Evolutionary conservation across 2,329 filamentous ascomycete species (phyloP), one percentile per base, ranked within the genome.

Genomic region (Fusarium cyanostomum): DNA sequence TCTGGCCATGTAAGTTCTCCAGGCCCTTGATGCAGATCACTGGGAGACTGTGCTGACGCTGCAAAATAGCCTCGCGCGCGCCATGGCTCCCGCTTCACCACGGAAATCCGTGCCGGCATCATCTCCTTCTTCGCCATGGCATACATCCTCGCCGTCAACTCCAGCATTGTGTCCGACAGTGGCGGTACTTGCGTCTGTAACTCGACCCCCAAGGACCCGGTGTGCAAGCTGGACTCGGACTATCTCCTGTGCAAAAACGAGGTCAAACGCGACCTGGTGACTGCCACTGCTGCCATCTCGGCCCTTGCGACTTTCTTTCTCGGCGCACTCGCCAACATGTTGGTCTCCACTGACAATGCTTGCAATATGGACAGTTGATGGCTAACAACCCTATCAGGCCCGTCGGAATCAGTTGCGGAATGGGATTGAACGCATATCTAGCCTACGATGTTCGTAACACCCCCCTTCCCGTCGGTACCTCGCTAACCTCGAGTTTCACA

Each of bases 391-490:
- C 10, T 12, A 38, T 12, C n/a, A 39, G 37, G 37, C 37, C 37
- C 13, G 37, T 39, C 18, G 37, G 37, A 13, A 39, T 39, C 18
- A 39, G 37, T 15, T 39, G 37, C 37, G 37, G 37, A 26, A 39
- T 39, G 37, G 74, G 92, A 16, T 76, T 95, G 52, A 96, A 96
- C 72, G 92, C 92, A n/a, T 95, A 95, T 75, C 95, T 96, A 72
- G 85, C 92, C 26, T 95, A 90, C 12, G 37, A 39, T 39, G 37
- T 39, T 12, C 12, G 37, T 10, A 12, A 6, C 10, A 8, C 6
- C 21, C 12, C 9, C 12, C 10, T 7, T 13, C 6, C 11, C 11
- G 9, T 39, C 5, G 10, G 10, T 11, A 26, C 12, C 37, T 8
- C 37, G 8, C 18, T 38, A 38, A 38, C 16, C 16, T 13, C 10